A percentile compares a stretch with the other conserved stretches of the same genome.
Conservation (phyloP, 768 basidiomycete genomes). For the Trametes meyenii region DNA sequence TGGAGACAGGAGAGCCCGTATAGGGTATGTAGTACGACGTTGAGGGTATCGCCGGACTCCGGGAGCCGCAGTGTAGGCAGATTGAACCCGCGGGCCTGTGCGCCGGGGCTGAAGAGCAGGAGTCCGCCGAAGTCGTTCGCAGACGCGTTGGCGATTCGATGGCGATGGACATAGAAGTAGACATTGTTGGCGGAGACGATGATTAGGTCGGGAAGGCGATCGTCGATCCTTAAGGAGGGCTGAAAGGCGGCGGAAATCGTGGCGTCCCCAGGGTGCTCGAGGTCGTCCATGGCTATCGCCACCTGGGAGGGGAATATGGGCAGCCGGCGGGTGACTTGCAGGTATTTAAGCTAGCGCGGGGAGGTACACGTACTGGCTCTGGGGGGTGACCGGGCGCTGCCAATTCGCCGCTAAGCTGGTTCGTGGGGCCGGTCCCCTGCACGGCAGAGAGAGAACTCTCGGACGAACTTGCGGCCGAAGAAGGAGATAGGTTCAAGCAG, state of each 20-base stretch:
- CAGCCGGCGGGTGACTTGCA: background rate
- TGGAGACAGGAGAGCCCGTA: slow-evolving; percentile 34
- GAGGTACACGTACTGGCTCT: slow-evolving; percentile 4
- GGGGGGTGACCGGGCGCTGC: background rate
- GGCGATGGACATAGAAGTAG: slow-evolving; percentile 37
- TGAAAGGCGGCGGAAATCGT: slow-evolving; percentile 29
- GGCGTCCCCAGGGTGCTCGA: slow-evolving; percentile 10
- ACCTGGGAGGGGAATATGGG: slow-evolving; percentile 7
- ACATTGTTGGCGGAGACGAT: slow-evolving; percentile 35
- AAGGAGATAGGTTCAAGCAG: background rate
- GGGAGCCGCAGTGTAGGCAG: slow-evolving; percentile 30
- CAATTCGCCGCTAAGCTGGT: slow-evolving; percentile 3
- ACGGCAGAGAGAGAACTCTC: background rate
- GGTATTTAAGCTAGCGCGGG: background rate
- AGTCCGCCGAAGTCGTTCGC: slow-evolving; percentile 30
- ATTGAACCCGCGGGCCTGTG: background rate
- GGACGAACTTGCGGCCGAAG: background rate
- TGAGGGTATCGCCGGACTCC: slow-evolving; percentile 36
- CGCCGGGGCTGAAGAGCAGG: slow-evolving; percentile 26
- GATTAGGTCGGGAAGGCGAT: slow-evolving; percentile 30
- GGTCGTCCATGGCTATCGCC: slow-evolving; percentile 10
- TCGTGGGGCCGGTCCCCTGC: background rate
- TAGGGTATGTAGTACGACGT: slow-evolving; percentile 39
- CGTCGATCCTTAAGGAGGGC: slow-evolving; percentile 23
- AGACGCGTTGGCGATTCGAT: slow-evolving; percentile 29